A percentile compares a stretch with the other conserved stretches of the same genome.
phyloP scores from a whole-genome alignment of 306 rosid species.

The Oemleria cerasiformis region DNA sequence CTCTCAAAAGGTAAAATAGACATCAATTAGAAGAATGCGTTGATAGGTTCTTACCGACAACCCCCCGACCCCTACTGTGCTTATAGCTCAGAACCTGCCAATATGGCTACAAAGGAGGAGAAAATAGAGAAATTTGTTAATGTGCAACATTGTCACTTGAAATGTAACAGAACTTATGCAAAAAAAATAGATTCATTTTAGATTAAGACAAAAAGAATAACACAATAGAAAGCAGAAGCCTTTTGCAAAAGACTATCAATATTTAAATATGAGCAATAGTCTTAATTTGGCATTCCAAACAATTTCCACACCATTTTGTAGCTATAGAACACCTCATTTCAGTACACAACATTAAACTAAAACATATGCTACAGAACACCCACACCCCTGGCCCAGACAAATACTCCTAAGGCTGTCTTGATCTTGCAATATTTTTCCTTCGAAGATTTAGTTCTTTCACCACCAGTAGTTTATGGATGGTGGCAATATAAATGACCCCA shows the following conservation, averaged over 20 bases:
- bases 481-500: too few relatives aligned
- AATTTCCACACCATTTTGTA: too few relatives aligned
- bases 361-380: not conserved
- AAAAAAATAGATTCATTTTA: not conserved
- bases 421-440: not conserved
- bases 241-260: too few relatives aligned
- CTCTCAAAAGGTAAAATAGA: constrained; percentile 9
- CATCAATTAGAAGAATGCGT: constrained; percentile 3
- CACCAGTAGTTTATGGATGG: too few relatives aligned
- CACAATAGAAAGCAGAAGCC: too few relatives aligned
- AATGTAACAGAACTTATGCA: not conserved
- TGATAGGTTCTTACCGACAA: constrained; percentile 65
- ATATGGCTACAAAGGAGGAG: constrained; percentile 66
- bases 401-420: not conserved
- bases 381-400: not conserved
- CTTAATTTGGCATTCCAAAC: not conserved
- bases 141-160: too few relatives aligned
- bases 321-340: too few relatives aligned
- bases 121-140: constrained; percentile 11
- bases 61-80: constrained; percentile 76
- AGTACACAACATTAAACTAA: not conserved
- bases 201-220: too few relatives aligned
- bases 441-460: not conserved
- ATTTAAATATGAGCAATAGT: not conserved
- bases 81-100: constrained; percentile 73